Percentiles rank a stretch among this genome's conserved stretches.
Conservation (phyloP, 139 green algal genomes). For the Ostreobium quekettii region DNA sequence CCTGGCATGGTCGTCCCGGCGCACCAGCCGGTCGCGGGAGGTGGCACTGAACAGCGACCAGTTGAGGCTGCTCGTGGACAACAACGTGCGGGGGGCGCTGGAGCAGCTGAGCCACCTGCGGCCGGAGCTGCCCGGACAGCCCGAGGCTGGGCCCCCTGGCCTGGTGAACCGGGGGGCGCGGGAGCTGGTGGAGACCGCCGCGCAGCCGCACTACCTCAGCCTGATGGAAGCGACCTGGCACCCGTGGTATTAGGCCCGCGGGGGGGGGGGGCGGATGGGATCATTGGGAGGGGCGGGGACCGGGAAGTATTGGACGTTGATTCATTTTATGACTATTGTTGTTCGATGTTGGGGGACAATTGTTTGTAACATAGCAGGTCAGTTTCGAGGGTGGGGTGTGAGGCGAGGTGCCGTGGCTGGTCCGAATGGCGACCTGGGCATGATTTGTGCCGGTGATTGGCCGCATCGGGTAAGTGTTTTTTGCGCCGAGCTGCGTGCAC, state of each 20-base stretch:
- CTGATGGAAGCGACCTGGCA: slow-evolving; percentile 89
- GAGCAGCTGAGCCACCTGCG: background rate
- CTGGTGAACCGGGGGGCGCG: slow-evolving; percentile 52
- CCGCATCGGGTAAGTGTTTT: too few species aligned
- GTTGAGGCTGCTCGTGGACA: slow-evolving; percentile 7
- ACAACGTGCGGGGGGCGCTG: slow-evolving; percentile 8
- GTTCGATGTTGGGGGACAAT: too few species aligned
- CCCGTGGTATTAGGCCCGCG: slow-evolving; percentile 74
- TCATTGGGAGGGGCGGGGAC: too few species aligned
- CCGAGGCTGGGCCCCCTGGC: slow-evolving; percentile 20
- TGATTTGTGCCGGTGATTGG: too few species aligned
- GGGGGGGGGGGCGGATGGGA: too few species aligned
- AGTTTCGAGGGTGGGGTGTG: too few species aligned
- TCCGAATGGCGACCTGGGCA: too few species aligned
- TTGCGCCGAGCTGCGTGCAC: too few species aligned
- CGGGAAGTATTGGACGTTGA: too few species aligned
- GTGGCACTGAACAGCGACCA: background rate
- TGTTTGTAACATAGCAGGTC: too few species aligned
- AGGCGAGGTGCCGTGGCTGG: too few species aligned
- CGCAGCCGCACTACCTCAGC: slow-evolving; percentile 66
- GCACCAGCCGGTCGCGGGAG: slow-evolving; percentile 7
- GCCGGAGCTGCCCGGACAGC: background rate
- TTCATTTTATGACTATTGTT: too few species aligned
- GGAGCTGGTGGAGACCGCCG: slow-evolving; percentile 69
- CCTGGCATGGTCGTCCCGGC: slow-evolving; percentile 30